Percentiles rank a stretch among this genome's conserved stretches.
phyloP scores from a whole-genome alignment of 225 moss, liverwort and hornwort species.

The Sphagnum tenellum region DNA sequence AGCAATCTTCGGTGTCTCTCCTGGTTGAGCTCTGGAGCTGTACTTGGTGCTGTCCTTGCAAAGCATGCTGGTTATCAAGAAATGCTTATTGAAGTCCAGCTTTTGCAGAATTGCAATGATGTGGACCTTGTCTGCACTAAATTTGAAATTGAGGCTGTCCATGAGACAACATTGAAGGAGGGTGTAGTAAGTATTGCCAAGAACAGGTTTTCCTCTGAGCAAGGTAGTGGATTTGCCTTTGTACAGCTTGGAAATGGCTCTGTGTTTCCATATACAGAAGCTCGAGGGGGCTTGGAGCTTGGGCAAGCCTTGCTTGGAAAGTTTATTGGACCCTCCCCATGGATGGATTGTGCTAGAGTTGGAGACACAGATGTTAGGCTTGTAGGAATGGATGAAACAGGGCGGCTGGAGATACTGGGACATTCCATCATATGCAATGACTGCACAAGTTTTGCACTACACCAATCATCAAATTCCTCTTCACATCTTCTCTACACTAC shows the following conservation, averaged over 20 bases:
- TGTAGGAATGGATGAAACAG: constrained; percentile 56
- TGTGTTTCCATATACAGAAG: constrained; percentile 43
- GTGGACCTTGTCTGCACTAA: constrained; percentile 23
- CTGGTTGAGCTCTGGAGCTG: constrained; percentile 54
- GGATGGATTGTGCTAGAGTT: constrained; percentile 43
- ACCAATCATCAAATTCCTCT: constrained; percentile 34
- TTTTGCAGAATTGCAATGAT: constrained; percentile 13
- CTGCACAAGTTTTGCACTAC: constrained; percentile 74
- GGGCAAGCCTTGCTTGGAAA: constrained; percentile 34
- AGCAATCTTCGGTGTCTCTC: constrained; percentile 67
- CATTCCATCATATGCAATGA: constrained; percentile 47
- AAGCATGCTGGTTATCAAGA: constrained; percentile 33
- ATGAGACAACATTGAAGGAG: constrained; percentile 33
- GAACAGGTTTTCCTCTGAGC: constrained; percentile 8
- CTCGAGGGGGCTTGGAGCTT: constrained; percentile 26
- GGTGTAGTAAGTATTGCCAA: constrained; percentile 39
- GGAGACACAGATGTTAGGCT: constrained; percentile 28
- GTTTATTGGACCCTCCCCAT: constrained; percentile 65
- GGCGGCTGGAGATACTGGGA: constrained; percentile 54
- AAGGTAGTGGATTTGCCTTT: constrained; percentile 36
- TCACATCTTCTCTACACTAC: constrained; percentile 83
- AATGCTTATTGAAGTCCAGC: constrained; percentile 46
- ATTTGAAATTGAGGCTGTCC: constrained; percentile 42
- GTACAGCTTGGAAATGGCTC: constrained; percentile 76
- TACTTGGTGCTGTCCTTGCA: constrained; percentile 50